Evolutionary conservation across 768 basidiomycete genomes (phyloP).

Genomic region (Suillus bovinus): DNA sequence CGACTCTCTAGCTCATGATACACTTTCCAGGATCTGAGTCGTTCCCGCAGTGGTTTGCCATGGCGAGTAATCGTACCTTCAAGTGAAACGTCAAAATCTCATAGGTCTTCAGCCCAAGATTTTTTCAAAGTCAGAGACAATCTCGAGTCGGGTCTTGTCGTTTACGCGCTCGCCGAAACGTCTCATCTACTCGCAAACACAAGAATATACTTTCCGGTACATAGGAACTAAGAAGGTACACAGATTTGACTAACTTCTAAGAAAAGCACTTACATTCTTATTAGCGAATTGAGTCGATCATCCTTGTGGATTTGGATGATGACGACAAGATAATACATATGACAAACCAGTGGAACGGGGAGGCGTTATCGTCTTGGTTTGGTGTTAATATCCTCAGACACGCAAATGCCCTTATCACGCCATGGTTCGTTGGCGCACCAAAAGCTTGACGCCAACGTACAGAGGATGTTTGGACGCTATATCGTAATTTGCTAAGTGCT

Average conservation of each 20-base stretch:
- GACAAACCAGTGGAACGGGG: slow-evolving; percentile 62
- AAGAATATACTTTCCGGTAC: slow-evolving; percentile 59
- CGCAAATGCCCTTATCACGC: slow-evolving; percentile 48
- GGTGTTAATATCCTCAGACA: slow-evolving; percentile 49
- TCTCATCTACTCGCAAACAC: slow-evolving; percentile 57
- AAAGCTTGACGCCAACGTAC: slow-evolving; percentile 23
- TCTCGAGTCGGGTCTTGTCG: slow-evolving; percentile 56
- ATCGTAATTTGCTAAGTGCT: not conserved
- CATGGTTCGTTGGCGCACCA: slow-evolving; percentile 56
- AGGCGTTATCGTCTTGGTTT: slow-evolving; percentile 49
- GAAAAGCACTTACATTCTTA: not conserved
- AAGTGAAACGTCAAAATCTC: slow-evolving; percentile 1
- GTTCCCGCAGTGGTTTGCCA: slow-evolving; percentile 46
- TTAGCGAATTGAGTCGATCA: slow-evolving; percentile 59
- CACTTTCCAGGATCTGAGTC: not conserved
- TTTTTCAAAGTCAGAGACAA: slow-evolving; percentile 49
- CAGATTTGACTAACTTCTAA: not conserved
- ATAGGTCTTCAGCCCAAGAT: slow-evolving; percentile 47
- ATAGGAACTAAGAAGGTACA: slow-evolving; percentile 53
- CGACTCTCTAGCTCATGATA: slow-evolving; percentile 20
- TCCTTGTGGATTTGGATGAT: slow-evolving; percentile 65
- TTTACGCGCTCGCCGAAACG: slow-evolving; percentile 61
- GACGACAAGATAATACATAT: slow-evolving; percentile 59
- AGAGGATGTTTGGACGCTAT: not conserved
- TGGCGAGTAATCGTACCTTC: slow-evolving; percentile 38